These are phyloP conservation scores for Acer campestre DNA, from an alignment of 345 rosid genomes.

Conservation along the genomic window DNA sequence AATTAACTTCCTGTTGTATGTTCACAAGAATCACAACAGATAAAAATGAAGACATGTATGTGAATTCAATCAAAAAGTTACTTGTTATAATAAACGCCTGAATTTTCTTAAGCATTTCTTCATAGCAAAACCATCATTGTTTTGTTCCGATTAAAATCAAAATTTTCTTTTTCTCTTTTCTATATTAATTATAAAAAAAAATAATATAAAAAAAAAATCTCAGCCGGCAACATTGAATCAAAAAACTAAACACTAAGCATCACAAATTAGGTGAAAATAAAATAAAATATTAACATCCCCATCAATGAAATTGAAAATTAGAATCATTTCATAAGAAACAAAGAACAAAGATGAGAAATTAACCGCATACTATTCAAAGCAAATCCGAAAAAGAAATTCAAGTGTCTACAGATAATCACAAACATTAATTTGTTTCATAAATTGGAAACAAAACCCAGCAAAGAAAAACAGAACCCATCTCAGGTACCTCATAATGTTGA, in stretches of 20 bases:
- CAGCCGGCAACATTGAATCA: slow-evolving; percentile 1
- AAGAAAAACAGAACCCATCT: background rate
- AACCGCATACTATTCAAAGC: background rate
- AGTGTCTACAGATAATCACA: background rate
- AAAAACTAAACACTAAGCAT: background rate
- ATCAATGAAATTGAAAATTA: slow-evolving; percentile 6
- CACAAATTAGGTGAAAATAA: slow-evolving; percentile 7
- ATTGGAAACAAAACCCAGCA: background rate
- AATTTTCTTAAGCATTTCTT: background rate
- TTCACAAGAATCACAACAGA: too few relatives aligned
- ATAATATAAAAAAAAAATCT: background rate
- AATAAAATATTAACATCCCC: background rate
- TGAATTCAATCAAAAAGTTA: too few relatives aligned
- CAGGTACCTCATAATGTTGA: slow-evolving; percentile 89
- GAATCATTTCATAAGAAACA: slow-evolving; percentile 14
- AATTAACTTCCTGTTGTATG: background rate
- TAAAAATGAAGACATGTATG: background rate
- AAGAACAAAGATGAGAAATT: slow-evolving; percentile 5
- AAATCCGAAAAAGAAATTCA: background rate
- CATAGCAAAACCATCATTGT: background rate
- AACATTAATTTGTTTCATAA: background rate
- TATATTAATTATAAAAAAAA: too few relatives aligned
- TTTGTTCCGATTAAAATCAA: background rate
- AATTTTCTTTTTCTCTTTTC: background rate
- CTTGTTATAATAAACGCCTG: background rate